Conservation (phyloP, 371 early-diverging fungal species). For the Haplosporangium sp. region DNA sequence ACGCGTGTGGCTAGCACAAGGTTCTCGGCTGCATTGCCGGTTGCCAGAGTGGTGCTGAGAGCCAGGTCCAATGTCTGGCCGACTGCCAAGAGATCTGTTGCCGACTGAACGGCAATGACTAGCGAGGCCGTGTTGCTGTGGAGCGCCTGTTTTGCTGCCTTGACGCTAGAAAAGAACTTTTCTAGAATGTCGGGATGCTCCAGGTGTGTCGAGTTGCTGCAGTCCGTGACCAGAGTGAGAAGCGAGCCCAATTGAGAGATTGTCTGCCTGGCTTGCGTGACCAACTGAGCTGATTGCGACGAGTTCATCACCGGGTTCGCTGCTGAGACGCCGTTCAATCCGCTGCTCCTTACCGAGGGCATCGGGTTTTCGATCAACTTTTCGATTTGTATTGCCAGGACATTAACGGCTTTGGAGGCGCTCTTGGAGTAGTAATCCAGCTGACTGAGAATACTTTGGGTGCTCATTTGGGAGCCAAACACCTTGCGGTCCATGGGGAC, state of each 20-base stretch:
- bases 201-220: conserved; percentile 24
- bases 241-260: conserved; percentile 52
- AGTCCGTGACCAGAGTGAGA: conserved; percentile 50
- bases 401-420: conserved; percentile 38
- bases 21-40: conserved; percentile 48
- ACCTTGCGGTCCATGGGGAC: conserved; percentile 34
- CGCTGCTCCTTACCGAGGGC: conserved; percentile 10
- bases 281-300: conserved; percentile 46
- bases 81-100: conserved; percentile 38
- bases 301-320: conserved; percentile 38
- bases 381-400: conserved; percentile 41
- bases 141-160: conserved; percentile 34
- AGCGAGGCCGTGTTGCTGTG: conserved; percentile 44
- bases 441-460: conserved; percentile 41
- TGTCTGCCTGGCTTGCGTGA: conserved; percentile 47
- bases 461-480: conserved; percentile 42
- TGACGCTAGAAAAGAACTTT: conserved; percentile 34
- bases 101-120: conserved; percentile 42
- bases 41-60: conserved; percentile 30
- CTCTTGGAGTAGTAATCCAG: conserved; percentile 51
- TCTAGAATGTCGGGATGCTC: conserved; percentile 31
- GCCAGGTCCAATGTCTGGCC: conserved; percentile 34
- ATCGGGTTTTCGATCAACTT: conserved; percentile 40
- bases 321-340: conserved; percentile 9
- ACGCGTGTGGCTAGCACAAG: conserved; percentile 54